These are phyloP conservation scores for Falciphora oryzae DNA, from an alignment of 2,329 filamentous ascomycete genomes.

Conservation along the genomic window DNA sequence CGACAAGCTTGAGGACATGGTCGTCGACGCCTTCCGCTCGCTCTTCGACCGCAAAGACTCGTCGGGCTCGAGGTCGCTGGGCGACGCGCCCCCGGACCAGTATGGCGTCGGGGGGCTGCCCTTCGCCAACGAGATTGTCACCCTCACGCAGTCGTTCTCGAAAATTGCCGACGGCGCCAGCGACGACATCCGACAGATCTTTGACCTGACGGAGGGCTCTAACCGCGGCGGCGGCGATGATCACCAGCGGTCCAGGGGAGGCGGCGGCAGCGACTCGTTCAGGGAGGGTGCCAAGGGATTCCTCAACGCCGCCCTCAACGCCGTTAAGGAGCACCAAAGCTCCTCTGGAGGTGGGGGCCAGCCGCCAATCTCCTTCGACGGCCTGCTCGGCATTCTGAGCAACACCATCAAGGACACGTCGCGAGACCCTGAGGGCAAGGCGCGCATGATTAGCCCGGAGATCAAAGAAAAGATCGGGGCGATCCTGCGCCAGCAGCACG, in stretches of 20 bases:
- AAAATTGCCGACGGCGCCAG: conserved; percentile 34
- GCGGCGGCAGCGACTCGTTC: conserved; percentile 16
- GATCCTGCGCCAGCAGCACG: conserved; percentile 36
- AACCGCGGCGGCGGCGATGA: conserved; percentile 4
- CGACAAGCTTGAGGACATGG: conserved; percentile 37
- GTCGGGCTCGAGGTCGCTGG: conserved; percentile 18
- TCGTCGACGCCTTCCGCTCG: conserved; percentile 38
- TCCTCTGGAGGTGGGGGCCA: conserved; percentile 19
- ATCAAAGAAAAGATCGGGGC: conserved; percentile 38
- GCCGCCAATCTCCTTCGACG: conserved; percentile 33
- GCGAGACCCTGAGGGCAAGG: conserved; percentile 40
- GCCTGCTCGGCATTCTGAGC: conserved; percentile 36
- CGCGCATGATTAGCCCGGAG: conserved; percentile 38
- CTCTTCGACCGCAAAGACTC: conserved; percentile 33
- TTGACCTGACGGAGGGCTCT: conserved; percentile 34
- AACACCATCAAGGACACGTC: conserved; percentile 37
- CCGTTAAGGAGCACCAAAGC: conserved; percentile 31
- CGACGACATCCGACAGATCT: conserved; percentile 38
- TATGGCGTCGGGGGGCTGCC: conserved; percentile 36
- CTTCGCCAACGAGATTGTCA: conserved; percentile 40
- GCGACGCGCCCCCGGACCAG: conserved; percentile 30
- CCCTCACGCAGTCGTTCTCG: conserved; percentile 33
- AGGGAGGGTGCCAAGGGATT: conserved; percentile 29
- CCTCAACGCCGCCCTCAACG: conserved; percentile 35
- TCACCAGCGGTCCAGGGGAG: conserved; percentile 24